phyloP scores from a whole-genome alignment of 108 stramenopile species.

The Discostella pseudostelligera region DNA sequence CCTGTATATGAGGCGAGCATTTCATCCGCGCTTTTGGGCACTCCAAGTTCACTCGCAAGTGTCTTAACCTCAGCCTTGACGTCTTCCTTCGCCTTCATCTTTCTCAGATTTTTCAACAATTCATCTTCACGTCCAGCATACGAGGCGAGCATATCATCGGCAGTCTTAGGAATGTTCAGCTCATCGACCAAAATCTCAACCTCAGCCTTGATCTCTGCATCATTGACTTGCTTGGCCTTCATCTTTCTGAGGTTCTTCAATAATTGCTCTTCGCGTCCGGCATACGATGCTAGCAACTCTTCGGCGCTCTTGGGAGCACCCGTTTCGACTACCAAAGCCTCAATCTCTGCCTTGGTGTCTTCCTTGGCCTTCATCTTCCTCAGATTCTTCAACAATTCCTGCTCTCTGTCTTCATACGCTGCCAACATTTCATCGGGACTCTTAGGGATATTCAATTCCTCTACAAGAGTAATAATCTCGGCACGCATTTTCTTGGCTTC shows the following conservation, averaged over 20 bases:
- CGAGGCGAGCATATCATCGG: conserved; percentile 1
- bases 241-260: conserved; percentile 7
- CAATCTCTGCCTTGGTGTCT: neutral
- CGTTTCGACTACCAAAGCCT: neutral
- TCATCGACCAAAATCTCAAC: conserved; percentile 8
- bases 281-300: neutral
- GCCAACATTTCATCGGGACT: conserved; percentile 15
- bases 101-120: conserved; percentile 2
- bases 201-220: neutral
- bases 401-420: conserved; percentile 10
- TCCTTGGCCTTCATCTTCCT: neutral
- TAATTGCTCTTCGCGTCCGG: conserved; percentile 1
- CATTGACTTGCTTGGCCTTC: conserved; percentile 6
- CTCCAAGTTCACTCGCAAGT: neutral
- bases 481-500: conserved; percentile 6
- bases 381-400: conserved; percentile 14
- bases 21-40: conserved; percentile 10
- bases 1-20: neutral
- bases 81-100: conserved; percentile 7
- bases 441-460: conserved; percentile 11
- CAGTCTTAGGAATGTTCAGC: conserved; percentile 4
- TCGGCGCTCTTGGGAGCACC: neutral
- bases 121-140: conserved; percentile 14
- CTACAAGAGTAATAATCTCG: conserved; percentile 7
- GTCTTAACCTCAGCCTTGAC: conserved; percentile 7